A percentile compares a stretch with the other conserved stretches of the same genome.
These are phyloP conservation scores for Ogataea dorogensis DNA, from an alignment of 805 yeast species.

Conservation along the genomic window DNA sequence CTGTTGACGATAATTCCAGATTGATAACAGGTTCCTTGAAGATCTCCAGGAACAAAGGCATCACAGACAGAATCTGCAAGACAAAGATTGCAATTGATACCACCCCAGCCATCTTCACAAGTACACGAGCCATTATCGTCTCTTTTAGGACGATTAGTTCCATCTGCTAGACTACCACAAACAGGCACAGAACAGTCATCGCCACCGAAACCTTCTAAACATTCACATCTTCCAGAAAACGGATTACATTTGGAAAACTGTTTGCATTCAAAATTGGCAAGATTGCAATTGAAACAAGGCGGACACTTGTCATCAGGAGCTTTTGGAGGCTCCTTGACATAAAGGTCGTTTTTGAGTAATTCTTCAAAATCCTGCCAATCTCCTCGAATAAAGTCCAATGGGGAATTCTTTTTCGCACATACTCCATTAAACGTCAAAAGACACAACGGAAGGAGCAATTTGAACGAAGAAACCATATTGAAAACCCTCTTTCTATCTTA, in stretches of 20 bases:
- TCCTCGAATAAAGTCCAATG: slow-evolving; percentile 1
- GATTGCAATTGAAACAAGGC: slow-evolving; percentile 92
- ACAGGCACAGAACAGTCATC: slow-evolving; percentile 84
- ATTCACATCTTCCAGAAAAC: slow-evolving; percentile 87
- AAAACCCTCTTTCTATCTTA: not conserved
- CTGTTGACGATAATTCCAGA: slow-evolving; percentile 79
- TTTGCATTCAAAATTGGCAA: slow-evolving; percentile 85
- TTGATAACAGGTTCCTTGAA: slow-evolving; percentile 85
- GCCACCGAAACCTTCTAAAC: slow-evolving; percentile 92
- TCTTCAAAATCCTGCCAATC: slow-evolving; percentile 2
- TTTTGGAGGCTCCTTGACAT: not conserved
- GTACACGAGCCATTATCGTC: slow-evolving; percentile 53
- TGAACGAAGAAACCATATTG: not conserved
- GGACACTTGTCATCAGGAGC: slow-evolving; percentile 55
- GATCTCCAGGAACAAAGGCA: slow-evolving; percentile 77
- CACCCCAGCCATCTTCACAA: slow-evolving; percentile 87
- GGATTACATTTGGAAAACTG: slow-evolving; percentile 89
- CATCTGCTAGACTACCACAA: slow-evolving; percentile 79
- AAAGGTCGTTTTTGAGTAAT: not conserved
- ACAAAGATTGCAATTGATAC: slow-evolving; percentile 92
- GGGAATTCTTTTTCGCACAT: not conserved
- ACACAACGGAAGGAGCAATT: not conserved
- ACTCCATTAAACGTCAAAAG: not conserved
- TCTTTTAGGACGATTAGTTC: slow-evolving; percentile 63
- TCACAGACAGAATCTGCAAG: slow-evolving; percentile 72